Conservation (phyloP, 805 yeast genomes). For the Zygosaccharomyces bailii region DNA sequence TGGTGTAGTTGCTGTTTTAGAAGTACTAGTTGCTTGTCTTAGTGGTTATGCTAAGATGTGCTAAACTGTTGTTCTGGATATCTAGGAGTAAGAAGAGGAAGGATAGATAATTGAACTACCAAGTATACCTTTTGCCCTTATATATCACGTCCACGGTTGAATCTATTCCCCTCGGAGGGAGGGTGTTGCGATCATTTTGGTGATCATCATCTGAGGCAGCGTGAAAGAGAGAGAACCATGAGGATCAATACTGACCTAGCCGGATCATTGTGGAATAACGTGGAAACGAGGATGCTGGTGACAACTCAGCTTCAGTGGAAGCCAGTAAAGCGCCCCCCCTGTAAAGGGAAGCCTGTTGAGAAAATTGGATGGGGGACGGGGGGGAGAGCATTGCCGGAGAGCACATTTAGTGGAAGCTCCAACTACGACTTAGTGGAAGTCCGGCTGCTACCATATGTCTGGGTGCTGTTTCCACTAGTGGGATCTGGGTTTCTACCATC, state of each 20-base stretch:
- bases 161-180: too few relatives aligned
- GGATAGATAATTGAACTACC: background rate
- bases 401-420: too few relatives aligned
- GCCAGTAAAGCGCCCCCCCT: too few relatives aligned
- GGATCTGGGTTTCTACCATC: background rate
- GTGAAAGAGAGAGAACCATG: background rate
- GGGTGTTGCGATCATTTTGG: slow-evolving; percentile 10
- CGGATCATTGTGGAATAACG: background rate
- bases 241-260: background rate
- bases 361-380: too few relatives aligned
- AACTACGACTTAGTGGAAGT: too few relatives aligned
- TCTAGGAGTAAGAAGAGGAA: background rate
- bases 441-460: too few relatives aligned
- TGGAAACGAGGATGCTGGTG: background rate
- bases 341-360: too few relatives aligned
- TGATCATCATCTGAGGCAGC: background rate
- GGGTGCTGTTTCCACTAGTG: background rate
- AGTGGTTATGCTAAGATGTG: background rate
- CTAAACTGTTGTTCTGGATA: slow-evolving; percentile 1
- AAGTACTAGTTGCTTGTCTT: background rate
- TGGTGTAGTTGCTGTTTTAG: slow-evolving; percentile 3
- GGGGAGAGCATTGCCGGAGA: too few relatives aligned
- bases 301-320: background rate
- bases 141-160: background rate
- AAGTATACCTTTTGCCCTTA: slow-evolving; percentile 1